These are phyloP conservation scores for Zygosaccharomyces lentus DNA, from an alignment of 805 yeast genomes.

Conservation along the genomic window DNA sequence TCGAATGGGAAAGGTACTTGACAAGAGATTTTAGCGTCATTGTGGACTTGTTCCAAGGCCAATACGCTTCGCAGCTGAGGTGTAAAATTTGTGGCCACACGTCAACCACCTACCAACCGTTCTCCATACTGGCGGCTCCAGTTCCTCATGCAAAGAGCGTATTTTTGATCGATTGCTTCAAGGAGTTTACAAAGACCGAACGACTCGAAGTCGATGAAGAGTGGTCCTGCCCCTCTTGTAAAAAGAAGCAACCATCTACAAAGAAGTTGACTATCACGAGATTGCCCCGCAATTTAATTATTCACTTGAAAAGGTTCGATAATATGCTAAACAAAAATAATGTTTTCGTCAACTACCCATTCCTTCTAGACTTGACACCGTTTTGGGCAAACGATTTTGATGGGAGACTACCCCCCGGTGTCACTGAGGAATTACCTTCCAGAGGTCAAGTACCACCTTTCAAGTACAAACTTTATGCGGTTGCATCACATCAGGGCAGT, in stretches of 20 bases:
- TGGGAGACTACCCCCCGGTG: conserved; percentile 21
- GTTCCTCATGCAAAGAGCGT: conserved; percentile 50
- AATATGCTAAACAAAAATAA: conserved; percentile 47
- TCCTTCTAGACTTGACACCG: conserved; percentile 56
- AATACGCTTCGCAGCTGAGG: conserved; percentile 69
- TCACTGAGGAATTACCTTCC: conserved; percentile 44
- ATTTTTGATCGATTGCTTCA: conserved; percentile 59
- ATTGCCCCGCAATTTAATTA: conserved; percentile 71
- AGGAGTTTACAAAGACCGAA: conserved; percentile 73
- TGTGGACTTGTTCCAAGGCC: conserved; percentile 85
- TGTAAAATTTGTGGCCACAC: conserved; percentile 71
- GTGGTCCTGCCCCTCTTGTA: conserved; percentile 82
- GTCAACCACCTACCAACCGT: conserved; percentile 83
- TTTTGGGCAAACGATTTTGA: conserved; percentile 51
- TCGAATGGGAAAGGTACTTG: conserved; percentile 89
- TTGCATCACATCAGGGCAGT: conserved; percentile 79
- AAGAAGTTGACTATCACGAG: conserved; percentile 71
- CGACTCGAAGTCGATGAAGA: conserved; percentile 69
- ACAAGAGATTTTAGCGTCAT: conserved; percentile 73
- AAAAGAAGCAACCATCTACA: conserved; percentile 54
- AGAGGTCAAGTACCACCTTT: conserved; percentile 80
- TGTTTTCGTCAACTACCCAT: conserved; percentile 64
- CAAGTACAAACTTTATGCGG: conserved; percentile 69
- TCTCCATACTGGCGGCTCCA: conserved; percentile 74
- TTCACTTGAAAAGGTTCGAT: conserved; percentile 81